Evolutionary conservation across 495 filamentous ascomycete species (phyloP), one percentile per base, ranked within the genome.

Genomic region (Daldinia decipiens): DNA sequence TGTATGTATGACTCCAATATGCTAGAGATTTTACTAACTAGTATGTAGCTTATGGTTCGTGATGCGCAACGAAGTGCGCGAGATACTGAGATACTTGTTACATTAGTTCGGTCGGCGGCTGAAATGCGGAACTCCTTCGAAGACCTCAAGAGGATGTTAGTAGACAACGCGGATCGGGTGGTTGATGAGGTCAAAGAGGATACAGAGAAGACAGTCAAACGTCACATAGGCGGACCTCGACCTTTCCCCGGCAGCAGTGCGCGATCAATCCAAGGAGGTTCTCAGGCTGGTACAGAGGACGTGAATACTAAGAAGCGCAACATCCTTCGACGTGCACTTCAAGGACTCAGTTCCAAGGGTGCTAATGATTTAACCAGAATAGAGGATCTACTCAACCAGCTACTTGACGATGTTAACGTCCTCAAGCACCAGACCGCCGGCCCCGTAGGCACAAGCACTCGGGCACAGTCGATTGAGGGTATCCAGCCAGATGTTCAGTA

Each of bases 61-160:
- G 95, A 99, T 83, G 95, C 94, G 45, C 95, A 98, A 81, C 92
- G 95, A 36, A 98, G 96, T 80, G 95, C 95, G 52, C 87, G 95
- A 40, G 95, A 99, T 74, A 99, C 95, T 1, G 95, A 98, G 80
- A 97, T 99, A 59, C 80, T 99, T 32, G 91, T 98, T 55, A 97
- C 95, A 3, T 85, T 99, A 40, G 95, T 98, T 53, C 89, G 93
- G 57, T 93, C 93, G 68, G 94, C 96, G 15, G 93, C 96, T 11
- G 95, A 99, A 75, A 97, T 98, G 94, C 93, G 95, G 63, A 97
- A 92, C 67, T 95, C 92, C 12, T 97, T 98, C 75, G 94, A 98
- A 73, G 94, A 97, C 70, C 92, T 99, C 89, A 98, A 96, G 86
- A 91, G 88, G 71, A 90, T 95, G 77, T 88, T 99, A 47, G 90